Conservation (phyloP, 371 early-diverging fungal genomes). For the Circinella minor region DNA sequence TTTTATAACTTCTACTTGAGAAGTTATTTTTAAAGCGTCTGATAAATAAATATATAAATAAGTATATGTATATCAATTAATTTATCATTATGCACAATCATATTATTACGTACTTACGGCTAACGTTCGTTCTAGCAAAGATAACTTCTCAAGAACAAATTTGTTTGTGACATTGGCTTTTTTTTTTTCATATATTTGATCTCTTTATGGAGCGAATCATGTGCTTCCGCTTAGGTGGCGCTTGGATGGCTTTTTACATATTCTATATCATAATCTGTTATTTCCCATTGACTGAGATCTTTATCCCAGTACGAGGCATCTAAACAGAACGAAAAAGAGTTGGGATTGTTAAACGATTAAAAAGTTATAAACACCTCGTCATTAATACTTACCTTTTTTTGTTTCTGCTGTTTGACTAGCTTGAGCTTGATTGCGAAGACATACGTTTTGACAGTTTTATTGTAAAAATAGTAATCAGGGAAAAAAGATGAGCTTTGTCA, state of each 20-base stretch:
- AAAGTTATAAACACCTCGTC: background rate
- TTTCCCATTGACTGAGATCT: background rate
- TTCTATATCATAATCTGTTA: conserved; percentile 2
- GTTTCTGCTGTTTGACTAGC: too few species aligned
- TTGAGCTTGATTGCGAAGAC: too few species aligned
- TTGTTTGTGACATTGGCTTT: background rate
- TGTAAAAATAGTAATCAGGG: too few species aligned
- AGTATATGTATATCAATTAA: too few species aligned
- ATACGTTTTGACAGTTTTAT: too few species aligned
- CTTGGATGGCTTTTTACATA: background rate
- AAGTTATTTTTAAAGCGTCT: too few species aligned
- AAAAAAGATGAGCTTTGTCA: too few species aligned
- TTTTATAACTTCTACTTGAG: too few species aligned
- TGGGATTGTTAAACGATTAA: background rate
- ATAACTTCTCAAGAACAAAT: background rate
- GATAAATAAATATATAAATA: too few species aligned
- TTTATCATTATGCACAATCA: background rate
- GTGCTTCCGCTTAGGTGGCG: background rate
- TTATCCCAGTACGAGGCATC: background rate
- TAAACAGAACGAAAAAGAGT: background rate
- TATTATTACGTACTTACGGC: background rate
- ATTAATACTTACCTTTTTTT: too few species aligned
- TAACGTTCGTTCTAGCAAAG: background rate
- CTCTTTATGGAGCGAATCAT: background rate
- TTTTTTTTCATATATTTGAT: background rate